phyloP scores from a whole-genome alignment of 116 monocot genomes.

The Dioscorea cayenensis region DNA sequence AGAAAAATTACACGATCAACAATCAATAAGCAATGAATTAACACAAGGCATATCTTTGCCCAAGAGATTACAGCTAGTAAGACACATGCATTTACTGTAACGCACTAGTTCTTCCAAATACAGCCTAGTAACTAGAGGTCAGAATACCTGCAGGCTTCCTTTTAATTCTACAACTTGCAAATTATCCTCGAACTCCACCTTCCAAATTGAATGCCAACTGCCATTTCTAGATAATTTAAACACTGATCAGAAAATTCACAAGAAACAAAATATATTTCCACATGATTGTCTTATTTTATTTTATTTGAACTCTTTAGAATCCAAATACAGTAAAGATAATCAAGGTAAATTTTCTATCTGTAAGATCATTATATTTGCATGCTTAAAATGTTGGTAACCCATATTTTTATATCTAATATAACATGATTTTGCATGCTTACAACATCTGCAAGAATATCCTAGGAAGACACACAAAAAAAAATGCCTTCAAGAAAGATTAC shows the following conservation, averaged over 20 bases:
- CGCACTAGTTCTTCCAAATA: background rate
- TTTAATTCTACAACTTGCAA: constrained; percentile 61
- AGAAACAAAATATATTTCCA: background rate
- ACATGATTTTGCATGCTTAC: too few relatives aligned
- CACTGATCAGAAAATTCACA: constrained; percentile 3
- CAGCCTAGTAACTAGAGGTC: background rate
- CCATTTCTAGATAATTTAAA: constrained; percentile 61
- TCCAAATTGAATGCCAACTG: constrained; percentile 90
- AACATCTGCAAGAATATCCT: too few relatives aligned
- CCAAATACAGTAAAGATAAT: background rate
- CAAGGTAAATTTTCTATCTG: background rate
- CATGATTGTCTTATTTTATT: background rate
- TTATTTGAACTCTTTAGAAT: too few relatives aligned
- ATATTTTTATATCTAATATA: too few relatives aligned
- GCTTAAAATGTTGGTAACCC: too few relatives aligned
- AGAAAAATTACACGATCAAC: background rate
- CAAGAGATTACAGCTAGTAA: background rate
- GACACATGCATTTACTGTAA: background rate
- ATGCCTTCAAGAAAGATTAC: too few relatives aligned
- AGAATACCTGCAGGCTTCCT: constrained; percentile 83
- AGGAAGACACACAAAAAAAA: too few relatives aligned
- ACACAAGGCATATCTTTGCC: background rate
- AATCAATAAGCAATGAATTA: background rate
- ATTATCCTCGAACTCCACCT: constrained; percentile 78
- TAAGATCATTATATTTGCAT: too few relatives aligned